phyloP scores from a whole-genome alignment of 2,329 filamentous ascomycete genomes.

The Hypoxylon sp. region DNA sequence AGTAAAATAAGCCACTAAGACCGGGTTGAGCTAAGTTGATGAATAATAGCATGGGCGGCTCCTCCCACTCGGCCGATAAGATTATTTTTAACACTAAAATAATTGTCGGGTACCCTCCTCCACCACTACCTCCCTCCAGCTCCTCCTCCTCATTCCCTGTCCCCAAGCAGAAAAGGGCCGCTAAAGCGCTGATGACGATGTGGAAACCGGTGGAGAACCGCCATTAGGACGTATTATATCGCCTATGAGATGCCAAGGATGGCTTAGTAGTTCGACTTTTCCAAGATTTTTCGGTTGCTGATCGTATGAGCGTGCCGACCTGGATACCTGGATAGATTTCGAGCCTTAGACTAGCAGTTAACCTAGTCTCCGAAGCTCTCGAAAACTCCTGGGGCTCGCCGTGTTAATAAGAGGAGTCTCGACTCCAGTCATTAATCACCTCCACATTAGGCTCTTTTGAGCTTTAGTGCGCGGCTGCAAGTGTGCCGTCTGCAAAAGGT shows the following conservation, averaged over 20 bases:
- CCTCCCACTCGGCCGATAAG: slow-evolving; percentile 41
- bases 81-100: slow-evolving; percentile 28
- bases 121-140: neutral
- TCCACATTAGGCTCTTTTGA: slow-evolving; percentile 35
- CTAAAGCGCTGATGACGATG: slow-evolving; percentile 30
- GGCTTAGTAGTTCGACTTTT: slow-evolving; percentile 33
- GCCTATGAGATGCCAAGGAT: slow-evolving; percentile 34
- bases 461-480: slow-evolving; percentile 41
- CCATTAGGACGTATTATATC: slow-evolving; percentile 31
- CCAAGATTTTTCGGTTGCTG: slow-evolving; percentile 39
- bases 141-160: neutral
- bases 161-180: slow-evolving; percentile 27
- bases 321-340: slow-evolving; percentile 22
- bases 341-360: slow-evolving; percentile 24
- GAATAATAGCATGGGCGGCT: slow-evolving; percentile 33
- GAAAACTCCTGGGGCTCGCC: slow-evolving; percentile 28
- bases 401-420: slow-evolving; percentile 33
- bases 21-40: slow-evolving; percentile 15
- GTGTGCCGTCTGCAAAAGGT: slow-evolving; percentile 49
- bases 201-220: slow-evolving; percentile 42
- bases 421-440: slow-evolving; percentile 37
- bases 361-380: slow-evolving; percentile 24
- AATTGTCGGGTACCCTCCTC: slow-evolving; percentile 23
- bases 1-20: slow-evolving; percentile 24
- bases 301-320: slow-evolving; percentile 37